A percentile compares a stretch with the other conserved stretches of the same genome.
These are phyloP conservation scores for Parastagonospora avenae DNA, from an alignment of 2,329 filamentous ascomycete species.

Conservation along the genomic window DNA sequence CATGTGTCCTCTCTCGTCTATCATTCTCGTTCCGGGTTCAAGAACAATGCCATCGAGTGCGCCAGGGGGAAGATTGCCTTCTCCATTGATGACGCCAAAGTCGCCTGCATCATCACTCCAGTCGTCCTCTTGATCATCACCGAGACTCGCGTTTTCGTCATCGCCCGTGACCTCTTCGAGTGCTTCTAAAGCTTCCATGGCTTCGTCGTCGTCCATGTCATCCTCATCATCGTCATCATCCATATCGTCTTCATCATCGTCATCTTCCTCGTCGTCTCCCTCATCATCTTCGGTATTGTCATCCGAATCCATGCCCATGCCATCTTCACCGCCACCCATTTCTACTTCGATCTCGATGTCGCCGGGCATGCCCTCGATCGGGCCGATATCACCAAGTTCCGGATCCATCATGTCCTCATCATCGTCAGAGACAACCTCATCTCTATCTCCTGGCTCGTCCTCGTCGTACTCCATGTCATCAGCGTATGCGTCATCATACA, in stretches of 20 bases:
- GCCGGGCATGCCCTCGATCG: constrained; percentile 66
- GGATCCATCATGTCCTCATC: constrained; percentile 80
- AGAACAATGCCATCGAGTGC: constrained; percentile 37
- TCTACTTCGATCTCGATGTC: constrained; percentile 84
- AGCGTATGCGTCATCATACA: constrained; percentile 89
- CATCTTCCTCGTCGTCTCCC: constrained; percentile 52
- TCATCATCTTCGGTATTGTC: constrained; percentile 56
- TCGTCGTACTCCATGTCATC: constrained; percentile 94
- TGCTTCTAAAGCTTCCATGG: constrained; percentile 34
- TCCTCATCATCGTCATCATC: constrained; percentile 51
- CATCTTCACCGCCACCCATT: constrained; percentile 70
- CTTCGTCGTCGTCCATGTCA: constrained; percentile 52
- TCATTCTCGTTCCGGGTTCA: constrained; percentile 17
- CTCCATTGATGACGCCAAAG: constrained; percentile 53
- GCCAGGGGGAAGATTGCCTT: constrained; percentile 57
- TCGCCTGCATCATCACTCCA: constrained; percentile 57
- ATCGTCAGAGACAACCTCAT: constrained; percentile 85
- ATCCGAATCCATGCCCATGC: constrained; percentile 62
- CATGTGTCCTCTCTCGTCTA: constrained; percentile 44
- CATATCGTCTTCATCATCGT: constrained; percentile 54
- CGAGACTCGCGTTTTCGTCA: constrained; percentile 54
- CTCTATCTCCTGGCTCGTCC: constrained; percentile 62
- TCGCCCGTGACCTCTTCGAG: constrained; percentile 55
- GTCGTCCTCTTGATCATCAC: constrained; percentile 45
- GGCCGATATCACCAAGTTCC: constrained; percentile 81